Evolutionary conservation across 177 flowering plant species (phyloP).

Genomic region (Vitis hybrid): DNA sequence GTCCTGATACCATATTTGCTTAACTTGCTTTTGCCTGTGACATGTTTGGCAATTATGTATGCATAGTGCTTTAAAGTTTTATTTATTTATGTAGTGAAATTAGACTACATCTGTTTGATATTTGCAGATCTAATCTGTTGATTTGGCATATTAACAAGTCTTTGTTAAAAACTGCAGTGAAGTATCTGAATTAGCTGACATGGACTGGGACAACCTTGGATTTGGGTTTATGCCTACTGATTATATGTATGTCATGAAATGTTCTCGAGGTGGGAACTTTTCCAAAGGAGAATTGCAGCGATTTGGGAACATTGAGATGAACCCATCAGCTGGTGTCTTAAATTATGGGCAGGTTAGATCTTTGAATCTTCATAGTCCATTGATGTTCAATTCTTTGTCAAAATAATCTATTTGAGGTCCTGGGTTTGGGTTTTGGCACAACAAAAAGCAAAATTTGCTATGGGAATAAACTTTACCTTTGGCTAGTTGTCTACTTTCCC

Average conservation of each 20-base stretch:
- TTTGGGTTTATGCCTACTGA: conserved; percentile 63
- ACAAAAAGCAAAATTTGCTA: too few relatives aligned
- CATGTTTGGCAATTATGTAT: background rate
- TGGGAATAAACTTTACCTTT: too few relatives aligned
- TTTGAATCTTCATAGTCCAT: background rate
- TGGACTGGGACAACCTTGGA: conserved; percentile 75
- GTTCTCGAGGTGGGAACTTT: conserved; percentile 41
- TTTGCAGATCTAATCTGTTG: background rate
- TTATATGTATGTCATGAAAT: conserved; percentile 70
- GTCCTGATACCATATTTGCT: too few relatives aligned
- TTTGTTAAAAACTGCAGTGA: conserved; percentile 18
- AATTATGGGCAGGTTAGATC: conserved; percentile 75
- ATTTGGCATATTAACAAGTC: conserved; percentile 7
- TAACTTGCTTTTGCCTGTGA: background rate
- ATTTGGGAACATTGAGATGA: conserved; percentile 71
- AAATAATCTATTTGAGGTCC: background rate
- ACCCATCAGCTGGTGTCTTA: conserved; percentile 72
- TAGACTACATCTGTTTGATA: background rate
- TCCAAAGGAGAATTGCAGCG: conserved; percentile 57
- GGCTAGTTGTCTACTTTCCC: too few relatives aligned
- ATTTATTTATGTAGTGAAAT: background rate
- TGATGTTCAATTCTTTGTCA: background rate
- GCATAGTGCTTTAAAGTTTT: background rate
- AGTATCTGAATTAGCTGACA: conserved; percentile 37
- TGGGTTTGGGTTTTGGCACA: background rate